These are phyloP conservation scores for Pseudogymnoascus pannorum DNA, from an alignment of 2,329 filamentous ascomycete genomes.

Conservation along the genomic window DNA sequence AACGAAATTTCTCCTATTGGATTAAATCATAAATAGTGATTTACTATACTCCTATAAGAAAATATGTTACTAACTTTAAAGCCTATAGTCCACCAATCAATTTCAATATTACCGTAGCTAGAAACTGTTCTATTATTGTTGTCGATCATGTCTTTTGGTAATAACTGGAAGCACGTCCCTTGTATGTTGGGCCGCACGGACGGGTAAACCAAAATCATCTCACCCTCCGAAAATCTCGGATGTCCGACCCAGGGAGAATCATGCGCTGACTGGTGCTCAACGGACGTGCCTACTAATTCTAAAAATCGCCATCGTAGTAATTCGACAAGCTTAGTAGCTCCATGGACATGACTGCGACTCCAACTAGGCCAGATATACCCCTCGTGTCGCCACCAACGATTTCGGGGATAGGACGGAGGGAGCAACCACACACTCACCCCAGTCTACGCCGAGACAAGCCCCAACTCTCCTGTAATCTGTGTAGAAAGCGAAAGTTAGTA, in stretches of 20 bases:
- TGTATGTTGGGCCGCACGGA: neutral
- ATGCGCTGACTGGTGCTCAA: neutral
- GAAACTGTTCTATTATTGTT: no score
- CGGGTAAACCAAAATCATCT: neutral
- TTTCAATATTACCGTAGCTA: no score
- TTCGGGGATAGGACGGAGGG: neutral
- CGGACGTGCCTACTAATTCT: neutral
- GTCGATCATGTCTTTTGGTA: no score
- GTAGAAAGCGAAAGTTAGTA: conserved; percentile 27
- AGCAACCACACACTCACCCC: conserved; percentile 21
- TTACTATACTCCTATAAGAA: no score
- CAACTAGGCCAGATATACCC: neutral
- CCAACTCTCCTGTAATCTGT: conserved; percentile 26
- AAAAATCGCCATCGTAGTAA: neutral
- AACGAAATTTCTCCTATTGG: no score
- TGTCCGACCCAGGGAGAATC: neutral
- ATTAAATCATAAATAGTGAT: no score
- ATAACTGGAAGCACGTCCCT: neutral
- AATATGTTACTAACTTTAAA: no score
- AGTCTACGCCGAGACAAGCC: conserved; percentile 26
- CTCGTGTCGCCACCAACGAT: neutral
- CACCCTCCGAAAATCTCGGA: conserved; percentile 5
- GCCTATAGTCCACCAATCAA: no score
- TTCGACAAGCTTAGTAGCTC: neutral
- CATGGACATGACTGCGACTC: neutral